These are phyloP conservation scores for Dactylellina sp. DNA, from an alignment of 2,329 filamentous ascomycete genomes.

Conservation along the genomic window DNA sequence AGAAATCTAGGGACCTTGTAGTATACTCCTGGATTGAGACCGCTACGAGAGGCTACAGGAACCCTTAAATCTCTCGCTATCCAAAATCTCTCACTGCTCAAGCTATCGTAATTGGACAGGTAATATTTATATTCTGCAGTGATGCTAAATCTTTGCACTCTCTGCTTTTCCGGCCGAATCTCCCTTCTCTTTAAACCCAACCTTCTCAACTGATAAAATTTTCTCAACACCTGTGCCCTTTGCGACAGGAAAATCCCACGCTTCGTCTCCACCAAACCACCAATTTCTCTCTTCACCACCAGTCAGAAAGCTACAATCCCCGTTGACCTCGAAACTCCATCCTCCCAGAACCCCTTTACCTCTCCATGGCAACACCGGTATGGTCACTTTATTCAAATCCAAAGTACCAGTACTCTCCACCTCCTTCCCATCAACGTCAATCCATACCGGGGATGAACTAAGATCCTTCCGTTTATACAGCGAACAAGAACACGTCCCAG, in stretches of 20 bases:
- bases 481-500: slow-evolving; percentile 60
- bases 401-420: slow-evolving; percentile 29
- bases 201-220: slow-evolving; percentile 33
- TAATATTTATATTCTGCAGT: no score
- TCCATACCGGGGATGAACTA: slow-evolving; percentile 42
- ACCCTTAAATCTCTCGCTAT: no score
- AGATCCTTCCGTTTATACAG: slow-evolving; percentile 55
- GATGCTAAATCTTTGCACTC: slow-evolving; percentile 44
- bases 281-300: slow-evolving; percentile 88
- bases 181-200: slow-evolving; percentile 26
- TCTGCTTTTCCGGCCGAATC: slow-evolving; percentile 22
- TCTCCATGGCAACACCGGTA: slow-evolving; percentile 68
- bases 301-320: slow-evolving; percentile 84
- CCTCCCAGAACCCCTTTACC: slow-evolving; percentile 76
- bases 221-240: slow-evolving; percentile 52
- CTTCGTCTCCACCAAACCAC: slow-evolving; percentile 67
- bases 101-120: no score
- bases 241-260: slow-evolving; percentile 58
- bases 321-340: slow-evolving; percentile 84
- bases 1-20: no score
- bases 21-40: no score
- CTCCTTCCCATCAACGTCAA: slow-evolving; percentile 42
- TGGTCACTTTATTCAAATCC: slow-evolving; percentile 48
- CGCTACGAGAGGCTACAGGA: no score
- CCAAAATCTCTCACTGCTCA: no score